phyloP scores from a whole-genome alignment of 1,284 basidiomycete species.

The Pterula multifida region DNA sequence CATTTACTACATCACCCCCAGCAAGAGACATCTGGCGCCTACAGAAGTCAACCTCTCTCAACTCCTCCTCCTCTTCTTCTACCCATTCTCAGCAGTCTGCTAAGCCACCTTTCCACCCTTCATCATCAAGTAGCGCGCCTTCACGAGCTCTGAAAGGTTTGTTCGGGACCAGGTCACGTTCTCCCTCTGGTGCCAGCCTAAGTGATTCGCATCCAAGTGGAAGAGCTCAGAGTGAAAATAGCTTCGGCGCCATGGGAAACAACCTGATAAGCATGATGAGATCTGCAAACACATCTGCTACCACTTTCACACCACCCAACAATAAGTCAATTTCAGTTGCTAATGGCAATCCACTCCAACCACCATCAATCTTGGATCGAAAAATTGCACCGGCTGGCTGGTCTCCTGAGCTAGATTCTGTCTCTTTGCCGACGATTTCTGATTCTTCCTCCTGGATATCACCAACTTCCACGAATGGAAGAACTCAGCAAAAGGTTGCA shows the following conservation, averaged over 20 bases:
- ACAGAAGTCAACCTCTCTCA: constrained; percentile 24
- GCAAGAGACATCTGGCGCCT: constrained; percentile 7
- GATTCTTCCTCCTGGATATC: constrained; percentile 6
- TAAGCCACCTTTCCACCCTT: constrained; percentile 8
- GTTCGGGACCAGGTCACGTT: constrained; percentile 47
- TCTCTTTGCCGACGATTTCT: constrained; percentile 7
- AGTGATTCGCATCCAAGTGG: constrained; percentile 24
- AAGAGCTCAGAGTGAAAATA: constrained; percentile 24
- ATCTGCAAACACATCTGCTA: constrained; percentile 22
- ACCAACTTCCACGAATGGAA: neutral
- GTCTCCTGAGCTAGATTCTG: constrained; percentile 14
- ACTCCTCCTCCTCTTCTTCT: constrained; percentile 33
- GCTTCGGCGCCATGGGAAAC: constrained; percentile 40
- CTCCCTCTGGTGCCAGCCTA: constrained; percentile 39
- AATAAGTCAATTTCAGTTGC: constrained; percentile 16
- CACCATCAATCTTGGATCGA: constrained; percentile 24
- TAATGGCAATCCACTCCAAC: constrained; percentile 14
- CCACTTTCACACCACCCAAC: constrained; percentile 15
- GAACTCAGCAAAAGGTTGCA: constrained; percentile 13
- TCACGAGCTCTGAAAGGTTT: constrained; percentile 46
- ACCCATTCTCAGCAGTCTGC: constrained; percentile 22
- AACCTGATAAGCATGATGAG: constrained; percentile 42
- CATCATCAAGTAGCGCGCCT: constrained; percentile 18
- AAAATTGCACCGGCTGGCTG: constrained; percentile 43
- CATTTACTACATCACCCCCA: constrained; percentile 9